Conservation (phyloP, 1,284 basidiomycete species). For the Moesziomyces antarcticus region DNA sequence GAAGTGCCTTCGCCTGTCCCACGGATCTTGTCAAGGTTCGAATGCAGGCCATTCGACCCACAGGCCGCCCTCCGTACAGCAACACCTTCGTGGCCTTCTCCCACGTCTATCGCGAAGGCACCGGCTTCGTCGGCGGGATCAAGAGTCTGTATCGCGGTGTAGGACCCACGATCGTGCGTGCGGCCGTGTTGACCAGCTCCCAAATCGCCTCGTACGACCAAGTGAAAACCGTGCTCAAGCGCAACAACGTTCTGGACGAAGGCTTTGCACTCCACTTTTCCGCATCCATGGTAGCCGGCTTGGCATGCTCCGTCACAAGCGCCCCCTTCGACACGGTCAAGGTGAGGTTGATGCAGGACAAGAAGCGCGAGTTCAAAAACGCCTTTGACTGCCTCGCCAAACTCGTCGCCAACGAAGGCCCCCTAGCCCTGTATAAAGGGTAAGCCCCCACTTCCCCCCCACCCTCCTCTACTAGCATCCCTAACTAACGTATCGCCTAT, state of each 20-base stretch:
- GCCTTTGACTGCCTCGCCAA: conserved; percentile 48
- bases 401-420: conserved; percentile 51
- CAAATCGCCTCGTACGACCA: conserved; percentile 59
- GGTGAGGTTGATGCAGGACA: conserved; percentile 55
- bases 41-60: conserved; percentile 54
- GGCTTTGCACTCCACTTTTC: conserved; percentile 49
- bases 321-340: conserved; percentile 58
- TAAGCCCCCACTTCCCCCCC: conserved; percentile 7
- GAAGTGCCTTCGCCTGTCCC: conserved; percentile 51
- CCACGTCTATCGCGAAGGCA: conserved; percentile 41
- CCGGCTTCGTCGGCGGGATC: conserved; percentile 37
- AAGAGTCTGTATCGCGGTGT: conserved; percentile 51
- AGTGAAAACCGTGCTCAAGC: conserved; percentile 45
- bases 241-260: conserved; percentile 29
- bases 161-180: conserved; percentile 51
- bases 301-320: conserved; percentile 47
- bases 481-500: background rate
- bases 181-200: conserved; percentile 49
- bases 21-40: conserved; percentile 57
- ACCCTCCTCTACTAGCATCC: background rate
- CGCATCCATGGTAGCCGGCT: conserved; percentile 53
- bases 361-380: conserved; percentile 31
- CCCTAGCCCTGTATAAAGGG: conserved; percentile 57
- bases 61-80: conserved; percentile 42
- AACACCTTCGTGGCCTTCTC: conserved; percentile 52